Base-by-base conservation (phyloP, 352 stramenopile genomes). In the Phytophthora sp. region DNA sequence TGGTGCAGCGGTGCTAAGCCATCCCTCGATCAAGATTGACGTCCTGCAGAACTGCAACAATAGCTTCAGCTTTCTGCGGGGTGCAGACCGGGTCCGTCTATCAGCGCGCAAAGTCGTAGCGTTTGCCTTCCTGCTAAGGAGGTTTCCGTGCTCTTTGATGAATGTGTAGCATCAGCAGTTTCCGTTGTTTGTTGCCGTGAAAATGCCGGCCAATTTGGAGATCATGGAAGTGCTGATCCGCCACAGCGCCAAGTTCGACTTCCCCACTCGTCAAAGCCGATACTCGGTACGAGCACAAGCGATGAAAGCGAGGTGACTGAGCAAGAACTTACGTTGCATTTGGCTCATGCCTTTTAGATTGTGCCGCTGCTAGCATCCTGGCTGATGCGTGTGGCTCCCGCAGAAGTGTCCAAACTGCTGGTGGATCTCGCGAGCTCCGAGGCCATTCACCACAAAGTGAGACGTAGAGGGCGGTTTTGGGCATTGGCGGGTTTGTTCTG, bases 201-300 rank as follows among this genome's bases (percentile, higher is more conserved):
- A 63, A 45, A 51, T 55, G 24, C 52, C 38, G 1, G 52, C 31
- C 23, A 53, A 63, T 17, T 23, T 54, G 37, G 60, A 69, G 18
- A 49, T 69, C 23, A 63, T 69, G 53, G 52, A 64, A 18, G 60
- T 69, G 6, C 6, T 69, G 28, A 59, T 69, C 17, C 60, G 53
- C n/a, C 52, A 69, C 39, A 44, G 39, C 11, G 60, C 60, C 30
- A 64, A 54, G 15, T 64, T 69, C 35, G 44, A 63, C 18, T 69
- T 69, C 53, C 60, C 60, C 26, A 45, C 60, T 0, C 38, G 13
- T 3, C 45, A 54, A 21, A 69, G 60, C 12, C 45, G 53, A 12
- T 52, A 69, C 11, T 42, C 60, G 37, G 53, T 69, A 58, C 52
- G 35, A 34, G 11, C 10, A 35, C 18, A 15, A 17, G n/a, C n/a